Conservation (phyloP, 352 stramenopile genomes). For the Blastocystis sp. region DNA sequence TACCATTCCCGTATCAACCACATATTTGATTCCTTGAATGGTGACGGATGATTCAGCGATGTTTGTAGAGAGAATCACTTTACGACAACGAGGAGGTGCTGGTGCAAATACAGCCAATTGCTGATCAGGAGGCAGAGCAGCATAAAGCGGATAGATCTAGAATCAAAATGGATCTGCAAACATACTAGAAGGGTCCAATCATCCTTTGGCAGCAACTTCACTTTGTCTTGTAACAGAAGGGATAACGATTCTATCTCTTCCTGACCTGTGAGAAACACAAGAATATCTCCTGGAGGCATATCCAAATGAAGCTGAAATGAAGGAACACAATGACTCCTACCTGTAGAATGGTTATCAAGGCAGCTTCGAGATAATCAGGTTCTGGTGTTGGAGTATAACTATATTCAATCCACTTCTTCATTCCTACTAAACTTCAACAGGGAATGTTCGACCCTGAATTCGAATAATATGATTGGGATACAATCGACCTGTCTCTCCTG, state of each 20-base stretch:
- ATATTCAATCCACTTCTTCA: neutral
- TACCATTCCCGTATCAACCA: constrained; percentile 89
- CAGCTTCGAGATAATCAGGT: constrained; percentile 80
- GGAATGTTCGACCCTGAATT: constrained; percentile 63
- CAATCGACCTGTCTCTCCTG: neutral
- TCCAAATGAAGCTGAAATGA: constrained; percentile 67
- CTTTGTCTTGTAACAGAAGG: constrained; percentile 76
- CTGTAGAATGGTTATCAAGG: constrained; percentile 78
- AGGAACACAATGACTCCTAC: constrained; percentile 69
- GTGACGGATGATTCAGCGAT: constrained; percentile 94
- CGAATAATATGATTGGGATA: constrained; percentile 37
- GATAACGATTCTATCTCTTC: constrained; percentile 88
- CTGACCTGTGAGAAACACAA: no score
- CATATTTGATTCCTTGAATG: constrained; percentile 89
- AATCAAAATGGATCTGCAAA: neutral
- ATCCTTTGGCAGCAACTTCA: constrained; percentile 70
- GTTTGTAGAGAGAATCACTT: constrained; percentile 79
- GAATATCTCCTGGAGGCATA: constrained; percentile 72
- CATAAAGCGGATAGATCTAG: constrained; percentile 86
- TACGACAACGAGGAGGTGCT: constrained; percentile 70
- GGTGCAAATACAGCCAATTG: constrained; percentile 86
- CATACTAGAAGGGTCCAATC: neutral
- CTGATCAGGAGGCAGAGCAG: constrained; percentile 83
- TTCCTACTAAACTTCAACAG: constrained; percentile 62
- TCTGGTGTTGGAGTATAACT: constrained; percentile 74